Evolutionary conservation across 2,329 filamentous ascomycete genomes (phyloP), one percentile per base, ranked within the genome.

Genomic region (Leptographium wingfieldii): DNA sequence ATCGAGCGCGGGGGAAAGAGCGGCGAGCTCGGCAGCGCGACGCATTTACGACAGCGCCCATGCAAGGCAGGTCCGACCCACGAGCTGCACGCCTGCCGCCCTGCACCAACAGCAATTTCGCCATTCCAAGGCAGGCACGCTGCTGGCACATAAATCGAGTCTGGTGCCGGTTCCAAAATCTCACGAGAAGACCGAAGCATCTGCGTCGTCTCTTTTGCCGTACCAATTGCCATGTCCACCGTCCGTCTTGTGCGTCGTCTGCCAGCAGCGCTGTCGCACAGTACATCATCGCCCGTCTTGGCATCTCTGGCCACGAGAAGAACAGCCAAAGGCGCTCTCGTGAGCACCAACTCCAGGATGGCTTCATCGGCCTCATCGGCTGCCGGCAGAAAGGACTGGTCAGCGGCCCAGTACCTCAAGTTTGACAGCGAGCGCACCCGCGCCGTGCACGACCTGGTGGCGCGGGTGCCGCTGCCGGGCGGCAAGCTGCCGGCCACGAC

Each of bases 331-430:
- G 6, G 33, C 6, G 7, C 16, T n/a, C 19, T n/a, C 19, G 19
- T 9, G 43, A 3, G 25, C 31, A 35, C 12, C 14, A 16, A 16
- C 29, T 25, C 9, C 33, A 27, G n/a, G 22, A 33, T 43, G 38
- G 38, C 55, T 25, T 31, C 55, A 5, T 31, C 25, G 7, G 22
- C 40, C 14, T 40, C 31, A 11, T 38, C 53, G 53, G 9, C 33
- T 2, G 48, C 54, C 43, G n/a, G 38, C 55, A 58, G 49, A 14
- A 55, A 60, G 16, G 75, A 78, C 69, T 84, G 81, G 81, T 80
- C 73, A n/a, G 77, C 81, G 49, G 65, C 70, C 3, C 80, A 82
- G 66, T 84, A 84, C 67, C 73, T 81, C 62, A 80, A 81, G 62
- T 84, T 83, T 65, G 68, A 70, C 63, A 69, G 72, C 57, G 76